These are phyloP conservation scores for Penicillium crustosum DNA, from an alignment of 2,329 filamentous ascomycete genomes.

Conservation along the genomic window DNA sequence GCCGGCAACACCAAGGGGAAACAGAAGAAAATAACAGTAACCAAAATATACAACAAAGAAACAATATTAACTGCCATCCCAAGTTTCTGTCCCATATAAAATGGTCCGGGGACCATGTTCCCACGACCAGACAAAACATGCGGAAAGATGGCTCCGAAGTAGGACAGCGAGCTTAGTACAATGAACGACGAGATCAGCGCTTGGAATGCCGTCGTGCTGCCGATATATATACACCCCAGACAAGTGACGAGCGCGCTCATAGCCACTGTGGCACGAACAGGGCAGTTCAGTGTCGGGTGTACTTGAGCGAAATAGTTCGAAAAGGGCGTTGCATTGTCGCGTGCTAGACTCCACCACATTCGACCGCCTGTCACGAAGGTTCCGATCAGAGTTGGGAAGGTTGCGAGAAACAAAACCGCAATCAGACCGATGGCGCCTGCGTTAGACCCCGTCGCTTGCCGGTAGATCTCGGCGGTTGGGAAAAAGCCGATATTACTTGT, in stretches of 20 bases:
- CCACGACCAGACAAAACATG: conserved; percentile 51
- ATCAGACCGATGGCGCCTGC: conserved; percentile 55
- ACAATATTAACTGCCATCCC: conserved; percentile 55
- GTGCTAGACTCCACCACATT: conserved; percentile 61
- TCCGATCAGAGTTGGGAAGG: conserved; percentile 54
- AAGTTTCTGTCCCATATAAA: conserved; percentile 52
- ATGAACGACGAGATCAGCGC: conserved; percentile 64
- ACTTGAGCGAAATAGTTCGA: conserved; percentile 51
- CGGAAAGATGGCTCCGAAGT: conserved; percentile 63
- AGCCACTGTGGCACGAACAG: conserved; percentile 57
- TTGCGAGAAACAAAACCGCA: conserved; percentile 55
- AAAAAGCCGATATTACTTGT: conserved; percentile 49
- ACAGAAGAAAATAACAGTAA: conserved; percentile 64
- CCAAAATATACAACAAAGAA: conserved; percentile 58
- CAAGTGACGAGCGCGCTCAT: conserved; percentile 54
- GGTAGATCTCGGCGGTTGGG: conserved; percentile 67
- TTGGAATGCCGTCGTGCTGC: conserved; percentile 65
- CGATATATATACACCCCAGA: conserved; percentile 65
- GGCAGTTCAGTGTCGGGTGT: conserved; percentile 48
- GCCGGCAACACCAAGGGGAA: conserved; percentile 55
- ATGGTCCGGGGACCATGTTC: conserved; percentile 57
- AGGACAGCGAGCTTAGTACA: conserved; percentile 57
- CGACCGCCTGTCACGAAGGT: conserved; percentile 57
- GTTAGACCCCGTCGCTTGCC: conserved; percentile 55
- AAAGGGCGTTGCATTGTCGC: conserved; percentile 59